A percentile compares a stretch with the other conserved stretches of the same genome.
phyloP scores from a whole-genome alignment of 495 filamentous ascomycete genomes.

The Paragyromitra xinjiangensis region DNA sequence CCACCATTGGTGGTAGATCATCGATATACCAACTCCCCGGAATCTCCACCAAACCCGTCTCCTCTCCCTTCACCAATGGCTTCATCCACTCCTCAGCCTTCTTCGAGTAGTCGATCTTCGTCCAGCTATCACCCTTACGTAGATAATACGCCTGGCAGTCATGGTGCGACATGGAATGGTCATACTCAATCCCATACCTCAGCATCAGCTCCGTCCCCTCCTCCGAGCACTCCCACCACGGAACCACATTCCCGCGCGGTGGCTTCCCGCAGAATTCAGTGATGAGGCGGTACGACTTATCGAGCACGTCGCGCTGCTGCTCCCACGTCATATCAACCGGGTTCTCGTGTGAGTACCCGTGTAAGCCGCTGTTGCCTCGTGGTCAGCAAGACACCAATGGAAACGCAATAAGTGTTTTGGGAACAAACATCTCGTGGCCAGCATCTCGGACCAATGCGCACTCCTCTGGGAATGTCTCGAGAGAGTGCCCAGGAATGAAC shows the following conservation, averaged over 20 bases:
- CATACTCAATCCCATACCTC: conserved; percentile 75
- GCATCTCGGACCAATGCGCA: conserved; percentile 75
- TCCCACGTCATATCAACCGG: conserved; percentile 74
- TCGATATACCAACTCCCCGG: conserved; percentile 75
- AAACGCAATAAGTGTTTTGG: neutral
- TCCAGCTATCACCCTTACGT: conserved; percentile 70
- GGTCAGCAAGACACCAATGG: neutral
- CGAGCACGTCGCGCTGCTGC: conserved; percentile 77
- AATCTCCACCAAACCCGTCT: conserved; percentile 71
- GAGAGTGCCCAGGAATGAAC: conserved; percentile 83
- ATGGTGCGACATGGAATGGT: conserved; percentile 73
- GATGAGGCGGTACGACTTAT: conserved; percentile 77
- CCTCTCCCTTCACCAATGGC: conserved; percentile 65
- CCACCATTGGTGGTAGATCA: conserved; percentile 64
- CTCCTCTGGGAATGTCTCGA: conserved; percentile 81
- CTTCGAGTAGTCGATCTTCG: conserved; percentile 69
- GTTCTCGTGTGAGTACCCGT: conserved; percentile 81
- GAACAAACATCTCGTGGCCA: conserved; percentile 73
- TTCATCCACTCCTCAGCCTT: conserved; percentile 73
- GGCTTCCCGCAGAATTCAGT: conserved; percentile 77
- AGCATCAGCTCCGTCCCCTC: conserved; percentile 74
- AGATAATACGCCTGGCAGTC: conserved; percentile 74
- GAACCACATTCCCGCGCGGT: conserved; percentile 71
- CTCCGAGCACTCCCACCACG: conserved; percentile 71
- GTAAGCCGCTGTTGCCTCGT: conserved; percentile 63